A percentile compares a stretch with the other conserved stretches of the same genome.
Conservation (phyloP, 257 asterid species). For the Solanum gandarillasii region DNA sequence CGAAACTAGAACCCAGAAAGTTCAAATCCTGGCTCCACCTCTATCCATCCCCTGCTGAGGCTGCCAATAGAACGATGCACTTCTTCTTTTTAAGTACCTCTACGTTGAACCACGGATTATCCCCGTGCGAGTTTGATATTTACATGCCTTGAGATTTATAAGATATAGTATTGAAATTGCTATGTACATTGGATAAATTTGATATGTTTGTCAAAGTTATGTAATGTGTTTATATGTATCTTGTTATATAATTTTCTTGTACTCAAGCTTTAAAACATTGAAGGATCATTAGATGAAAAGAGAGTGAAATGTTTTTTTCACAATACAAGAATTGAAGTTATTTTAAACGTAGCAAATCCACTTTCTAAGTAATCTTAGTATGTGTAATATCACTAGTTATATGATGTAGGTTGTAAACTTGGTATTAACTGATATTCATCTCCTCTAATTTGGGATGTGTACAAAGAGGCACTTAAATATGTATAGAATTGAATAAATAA, state of each 20-base stretch:
- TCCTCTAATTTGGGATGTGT: no score
- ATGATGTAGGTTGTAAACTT: background rate
- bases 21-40: background rate
- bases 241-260: background rate
- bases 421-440: background rate
- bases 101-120: background rate
- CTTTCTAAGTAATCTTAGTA: background rate
- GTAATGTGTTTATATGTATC: background rate
- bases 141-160: background rate
- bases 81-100: background rate
- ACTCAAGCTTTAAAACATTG: background rate
- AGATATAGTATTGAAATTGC: background rate
- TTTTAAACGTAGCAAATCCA: background rate
- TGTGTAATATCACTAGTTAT: no score
- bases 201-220: background rate
- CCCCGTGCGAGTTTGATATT: background rate
- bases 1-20: background rate
- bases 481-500: no score
- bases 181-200: background rate
- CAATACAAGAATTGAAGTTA: background rate
- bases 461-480: no score
- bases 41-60: background rate
- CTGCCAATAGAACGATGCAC: background rate
- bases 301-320: background rate
- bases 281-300: background rate